Conservation (phyloP, 2,329 filamentous ascomycete genomes). For the Aspergillus novoparasiticus region DNA sequence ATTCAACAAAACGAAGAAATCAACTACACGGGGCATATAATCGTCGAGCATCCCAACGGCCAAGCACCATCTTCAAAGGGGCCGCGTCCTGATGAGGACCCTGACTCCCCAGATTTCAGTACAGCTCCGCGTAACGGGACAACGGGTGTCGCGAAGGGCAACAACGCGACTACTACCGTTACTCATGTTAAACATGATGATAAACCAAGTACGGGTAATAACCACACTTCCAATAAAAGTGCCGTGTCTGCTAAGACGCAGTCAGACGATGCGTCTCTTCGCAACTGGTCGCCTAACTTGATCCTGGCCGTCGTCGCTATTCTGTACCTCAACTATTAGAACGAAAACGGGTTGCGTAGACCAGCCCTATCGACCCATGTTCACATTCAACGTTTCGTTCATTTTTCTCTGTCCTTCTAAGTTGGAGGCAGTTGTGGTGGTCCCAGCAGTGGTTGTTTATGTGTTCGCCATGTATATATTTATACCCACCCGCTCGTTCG, state of each 20-base stretch:
- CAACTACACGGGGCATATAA: constrained; percentile 61
- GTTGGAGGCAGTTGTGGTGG: neutral
- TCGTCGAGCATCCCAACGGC: constrained; percentile 40
- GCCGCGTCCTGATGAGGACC: constrained; percentile 6
- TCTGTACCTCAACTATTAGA: constrained; percentile 16
- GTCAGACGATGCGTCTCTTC: constrained; percentile 18
- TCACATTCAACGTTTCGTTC: neutral
- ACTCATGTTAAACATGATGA: constrained; percentile 10
- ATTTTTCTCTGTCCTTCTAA: neutral
- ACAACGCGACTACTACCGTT: constrained; percentile 16
- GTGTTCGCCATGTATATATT: constrained; percentile 7
- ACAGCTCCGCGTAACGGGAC: constrained; percentile 13
- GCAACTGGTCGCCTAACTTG: constrained; percentile 15
- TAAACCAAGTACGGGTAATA: constrained; percentile 1
- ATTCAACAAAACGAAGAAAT: constrained; percentile 54
- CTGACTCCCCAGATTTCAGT: constrained; percentile 15
- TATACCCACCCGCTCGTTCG: neutral
- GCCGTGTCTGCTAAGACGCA: constrained; percentile 15
- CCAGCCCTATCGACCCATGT: neutral
- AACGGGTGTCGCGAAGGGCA: constrained; percentile 18
- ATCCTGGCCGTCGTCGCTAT: constrained; percentile 16
- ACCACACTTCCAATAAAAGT: constrained; percentile 17
- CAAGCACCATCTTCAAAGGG: constrained; percentile 12
- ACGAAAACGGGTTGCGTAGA: neutral
- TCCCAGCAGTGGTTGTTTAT: neutral